A percentile compares a stretch with the other conserved stretches of the same genome.
phyloP scores from a whole-genome alignment of 192 early-diverging fungal genomes.

The Geosiphon pyriformis region DNA sequence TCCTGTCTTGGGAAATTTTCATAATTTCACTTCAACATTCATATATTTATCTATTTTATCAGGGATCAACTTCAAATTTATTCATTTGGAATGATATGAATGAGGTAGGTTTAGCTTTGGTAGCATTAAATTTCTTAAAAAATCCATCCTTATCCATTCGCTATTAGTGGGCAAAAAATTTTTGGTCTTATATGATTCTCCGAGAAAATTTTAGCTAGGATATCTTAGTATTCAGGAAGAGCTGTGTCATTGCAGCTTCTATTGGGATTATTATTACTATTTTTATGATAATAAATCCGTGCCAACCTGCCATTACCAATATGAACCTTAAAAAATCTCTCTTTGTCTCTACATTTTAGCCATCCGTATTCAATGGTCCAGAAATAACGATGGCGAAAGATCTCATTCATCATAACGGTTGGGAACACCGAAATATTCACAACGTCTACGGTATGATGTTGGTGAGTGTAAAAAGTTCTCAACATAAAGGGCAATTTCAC shows the following conservation, averaged over 20 bases:
- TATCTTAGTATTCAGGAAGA: no score
- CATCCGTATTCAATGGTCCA: constrained; percentile 92
- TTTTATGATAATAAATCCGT: no score
- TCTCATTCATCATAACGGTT: constrained; percentile 74
- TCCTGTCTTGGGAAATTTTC: neutral
- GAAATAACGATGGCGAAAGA: constrained; percentile 98
- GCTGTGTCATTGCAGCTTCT: no score
- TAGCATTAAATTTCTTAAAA: no score
- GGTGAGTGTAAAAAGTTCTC: constrained; percentile 34
- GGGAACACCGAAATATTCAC: constrained; percentile 95
- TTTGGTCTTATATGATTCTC: no score
- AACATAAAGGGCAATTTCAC: neutral
- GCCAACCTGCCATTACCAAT: no score
- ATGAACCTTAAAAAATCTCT: no score
- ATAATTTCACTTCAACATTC: no score
- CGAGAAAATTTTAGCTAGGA: no score
- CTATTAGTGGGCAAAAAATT: no score
- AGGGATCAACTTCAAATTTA: constrained; percentile 71
- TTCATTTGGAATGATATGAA: constrained; percentile 99
- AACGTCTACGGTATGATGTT: constrained; percentile 88
- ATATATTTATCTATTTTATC: neutral
- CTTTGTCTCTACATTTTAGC: constrained; percentile 37
- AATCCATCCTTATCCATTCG: no score
- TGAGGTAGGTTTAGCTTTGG: constrained; percentile 52
- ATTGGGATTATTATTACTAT: no score